phyloP scores from a whole-genome alignment of 345 rosid genomes.

The Acer campestre region DNA sequence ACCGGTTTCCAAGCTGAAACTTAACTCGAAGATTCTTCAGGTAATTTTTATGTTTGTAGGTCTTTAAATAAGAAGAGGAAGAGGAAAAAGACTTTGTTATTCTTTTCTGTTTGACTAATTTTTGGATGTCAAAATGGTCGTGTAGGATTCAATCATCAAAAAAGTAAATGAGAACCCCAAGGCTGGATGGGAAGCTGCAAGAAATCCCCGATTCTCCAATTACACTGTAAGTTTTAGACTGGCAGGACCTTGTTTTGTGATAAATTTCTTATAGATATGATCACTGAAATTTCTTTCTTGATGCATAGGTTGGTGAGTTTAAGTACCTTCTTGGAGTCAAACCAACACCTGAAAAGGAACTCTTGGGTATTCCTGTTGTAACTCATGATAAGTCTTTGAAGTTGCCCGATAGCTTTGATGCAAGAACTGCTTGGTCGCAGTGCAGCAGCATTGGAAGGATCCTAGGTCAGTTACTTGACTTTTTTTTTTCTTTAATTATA shows the following conservation, averaged over 20 bases:
- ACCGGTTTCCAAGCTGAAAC: slow-evolving; percentile 58
- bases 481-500: background rate
- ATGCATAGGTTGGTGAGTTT: slow-evolving; percentile 75
- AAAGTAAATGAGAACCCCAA: slow-evolving; percentile 65
- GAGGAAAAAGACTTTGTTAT: background rate
- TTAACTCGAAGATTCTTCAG: slow-evolving; percentile 79
- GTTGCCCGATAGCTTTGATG: slow-evolving; percentile 76
- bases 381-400: slow-evolving; percentile 65
- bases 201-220: slow-evolving; percentile 69
- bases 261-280: background rate
- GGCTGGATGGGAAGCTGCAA: slow-evolving; percentile 92
- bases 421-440: slow-evolving; percentile 84
- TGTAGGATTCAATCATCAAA: slow-evolving; percentile 77
- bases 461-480: slow-evolving; percentile 53
- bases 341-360: slow-evolving; percentile 56
- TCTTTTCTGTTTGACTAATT: background rate
- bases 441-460: slow-evolving; percentile 81
- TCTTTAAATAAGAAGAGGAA: background rate
- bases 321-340: slow-evolving; percentile 83
- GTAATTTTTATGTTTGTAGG: slow-evolving; percentile 31
- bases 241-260: slow-evolving; percentile 6
- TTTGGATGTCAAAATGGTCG: slow-evolving; percentile 11
- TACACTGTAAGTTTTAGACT: slow-evolving; percentile 57
- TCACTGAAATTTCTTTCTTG: slow-evolving; percentile 10
- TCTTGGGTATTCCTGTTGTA: slow-evolving; percentile 60